Conservation (phyloP, 1,139 yeast genomes). For the Lodderomyces parapsilosis region DNA sequence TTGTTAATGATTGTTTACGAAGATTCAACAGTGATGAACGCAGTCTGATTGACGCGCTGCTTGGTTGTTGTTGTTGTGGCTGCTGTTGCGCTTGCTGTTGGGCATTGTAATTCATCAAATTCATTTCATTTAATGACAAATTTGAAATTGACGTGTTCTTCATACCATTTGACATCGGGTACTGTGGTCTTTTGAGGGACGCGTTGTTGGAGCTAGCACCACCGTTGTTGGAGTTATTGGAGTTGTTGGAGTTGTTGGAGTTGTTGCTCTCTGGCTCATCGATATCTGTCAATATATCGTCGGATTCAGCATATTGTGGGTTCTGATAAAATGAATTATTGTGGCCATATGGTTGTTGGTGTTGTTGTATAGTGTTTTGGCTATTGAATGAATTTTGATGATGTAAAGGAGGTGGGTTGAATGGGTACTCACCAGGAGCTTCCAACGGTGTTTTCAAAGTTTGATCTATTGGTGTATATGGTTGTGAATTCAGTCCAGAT, state of each 20-base stretch:
- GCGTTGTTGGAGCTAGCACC: neutral
- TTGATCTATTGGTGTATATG: slow-evolving; percentile 49
- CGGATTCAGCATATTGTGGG: slow-evolving; percentile 39
- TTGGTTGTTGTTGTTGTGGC: neutral
- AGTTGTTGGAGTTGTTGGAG: slow-evolving; percentile 18
- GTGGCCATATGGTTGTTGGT: slow-evolving; percentile 7
- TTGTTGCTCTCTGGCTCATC: slow-evolving; percentile 40
- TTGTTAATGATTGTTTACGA: slow-evolving; percentile 46
- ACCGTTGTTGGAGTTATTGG: neutral
- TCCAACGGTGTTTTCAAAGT: slow-evolving; percentile 44
- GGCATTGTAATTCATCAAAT: slow-evolving; percentile 30
- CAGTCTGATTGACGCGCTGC: slow-evolving; percentile 17
- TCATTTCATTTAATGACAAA: slow-evolving; percentile 41
- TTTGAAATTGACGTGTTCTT: slow-evolving; percentile 20
- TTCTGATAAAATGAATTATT: slow-evolving; percentile 25
- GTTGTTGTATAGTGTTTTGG: slow-evolving; percentile 12
- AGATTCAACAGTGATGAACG: slow-evolving; percentile 32
- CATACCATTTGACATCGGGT: slow-evolving; percentile 3
- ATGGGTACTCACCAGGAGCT: slow-evolving; percentile 17
- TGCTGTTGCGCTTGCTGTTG: slow-evolving; percentile 14
- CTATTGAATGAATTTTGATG: slow-evolving; percentile 4
- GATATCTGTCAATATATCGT: slow-evolving; percentile 42
- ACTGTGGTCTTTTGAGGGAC: neutral
- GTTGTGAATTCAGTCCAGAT: slow-evolving; percentile 30
- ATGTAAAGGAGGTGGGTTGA: slow-evolving; percentile 6